phyloP scores from a whole-genome alignment of 2,329 filamentous ascomycete species.

The Colletotrichum chrysophilum region DNA sequence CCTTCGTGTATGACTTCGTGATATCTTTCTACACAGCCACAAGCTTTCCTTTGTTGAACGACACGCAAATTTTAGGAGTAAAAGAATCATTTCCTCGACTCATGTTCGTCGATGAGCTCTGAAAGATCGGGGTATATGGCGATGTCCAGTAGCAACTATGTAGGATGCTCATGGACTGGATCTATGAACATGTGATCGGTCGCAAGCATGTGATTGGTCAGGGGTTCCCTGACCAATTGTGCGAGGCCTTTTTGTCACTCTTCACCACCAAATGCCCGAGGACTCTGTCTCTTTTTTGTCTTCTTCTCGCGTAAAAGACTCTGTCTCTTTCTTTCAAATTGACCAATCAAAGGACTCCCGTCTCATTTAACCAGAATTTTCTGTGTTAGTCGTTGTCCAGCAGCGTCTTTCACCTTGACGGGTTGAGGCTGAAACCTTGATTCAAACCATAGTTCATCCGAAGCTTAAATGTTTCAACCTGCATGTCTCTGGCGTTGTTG shows the following conservation, averaged over 20 bases:
- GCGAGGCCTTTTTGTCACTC: not conserved
- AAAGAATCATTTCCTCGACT: not conserved
- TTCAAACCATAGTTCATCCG: not conserved
- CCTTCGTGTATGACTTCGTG: not conserved
- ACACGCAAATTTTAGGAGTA: not conserved
- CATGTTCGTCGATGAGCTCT: not conserved
- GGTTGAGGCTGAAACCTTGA: not conserved
- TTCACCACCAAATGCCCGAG: not conserved
- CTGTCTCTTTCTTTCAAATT: not conserved
- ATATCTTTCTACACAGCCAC: not conserved
- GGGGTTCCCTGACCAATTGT: not conserved
- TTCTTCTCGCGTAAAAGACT: no score
- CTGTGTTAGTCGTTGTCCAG: not conserved
- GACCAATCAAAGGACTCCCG: not conserved
- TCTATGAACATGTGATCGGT: not conserved
- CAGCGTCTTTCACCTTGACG: not conserved
- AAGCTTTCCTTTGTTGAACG: not conserved
- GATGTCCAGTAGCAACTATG: not conserved
- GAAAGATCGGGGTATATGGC: not conserved
- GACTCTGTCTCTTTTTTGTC: no score
- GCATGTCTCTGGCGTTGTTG: no score
- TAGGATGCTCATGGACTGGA: not conserved
- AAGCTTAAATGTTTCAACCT: not conserved
- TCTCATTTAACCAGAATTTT: not conserved
- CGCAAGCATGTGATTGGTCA: not conserved